phyloP scores from a whole-genome alignment of 108 stramenopile genomes.

The Fragilariopsis cylindrus region DNA sequence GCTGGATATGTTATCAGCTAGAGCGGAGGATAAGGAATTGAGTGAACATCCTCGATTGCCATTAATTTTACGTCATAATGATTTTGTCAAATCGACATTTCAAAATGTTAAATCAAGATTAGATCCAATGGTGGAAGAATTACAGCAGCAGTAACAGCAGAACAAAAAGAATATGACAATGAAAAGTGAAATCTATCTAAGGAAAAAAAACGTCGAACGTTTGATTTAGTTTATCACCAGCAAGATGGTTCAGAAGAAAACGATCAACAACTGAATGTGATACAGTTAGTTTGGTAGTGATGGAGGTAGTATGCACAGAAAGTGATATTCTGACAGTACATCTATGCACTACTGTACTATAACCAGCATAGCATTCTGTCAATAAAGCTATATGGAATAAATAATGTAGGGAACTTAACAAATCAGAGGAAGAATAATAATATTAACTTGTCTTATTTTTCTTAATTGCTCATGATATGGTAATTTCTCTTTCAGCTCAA shows the following conservation, averaged over 20 bases:
- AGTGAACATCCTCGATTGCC: slow-evolving; percentile 50
- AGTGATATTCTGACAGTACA: not conserved
- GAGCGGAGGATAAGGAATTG: slow-evolving; percentile 32
- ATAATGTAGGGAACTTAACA: too few relatives aligned
- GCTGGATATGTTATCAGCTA: slow-evolving; percentile 39
- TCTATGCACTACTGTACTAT: too few relatives aligned
- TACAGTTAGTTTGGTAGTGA: not conserved
- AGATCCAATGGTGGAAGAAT: slow-evolving; percentile 16
- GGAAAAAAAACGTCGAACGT: too few relatives aligned
- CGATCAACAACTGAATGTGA: not conserved
- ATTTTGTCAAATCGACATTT: slow-evolving; percentile 60
- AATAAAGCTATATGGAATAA: too few relatives aligned
- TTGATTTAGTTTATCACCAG: not conserved
- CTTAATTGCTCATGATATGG: too few relatives aligned
- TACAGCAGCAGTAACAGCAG: not conserved
- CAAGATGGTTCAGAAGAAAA: not conserved
- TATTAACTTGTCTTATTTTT: too few relatives aligned
- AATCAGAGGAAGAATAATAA: too few relatives aligned
- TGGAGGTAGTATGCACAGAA: not conserved
- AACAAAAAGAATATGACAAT: not conserved
- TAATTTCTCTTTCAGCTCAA: too few relatives aligned
- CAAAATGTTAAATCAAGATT: slow-evolving; percentile 36
- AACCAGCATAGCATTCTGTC: too few relatives aligned
- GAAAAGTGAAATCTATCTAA: not conserved
- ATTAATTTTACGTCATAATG: slow-evolving; percentile 59